These are phyloP conservation scores for Solanum aculeatissimum DNA, from an alignment of 305 asterid species.

Conservation along the genomic window DNA sequence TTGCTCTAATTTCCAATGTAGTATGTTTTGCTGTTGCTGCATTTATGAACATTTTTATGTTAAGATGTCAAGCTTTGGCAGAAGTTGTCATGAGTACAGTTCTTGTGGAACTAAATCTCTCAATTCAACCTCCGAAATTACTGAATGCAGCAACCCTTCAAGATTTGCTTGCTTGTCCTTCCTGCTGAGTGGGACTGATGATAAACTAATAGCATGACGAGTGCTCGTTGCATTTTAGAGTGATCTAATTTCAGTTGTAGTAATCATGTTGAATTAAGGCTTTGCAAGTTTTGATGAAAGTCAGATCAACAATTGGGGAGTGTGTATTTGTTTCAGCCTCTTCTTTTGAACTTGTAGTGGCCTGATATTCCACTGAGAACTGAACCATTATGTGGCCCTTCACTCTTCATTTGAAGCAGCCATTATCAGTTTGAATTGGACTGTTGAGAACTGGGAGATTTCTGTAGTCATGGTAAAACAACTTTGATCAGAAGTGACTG, in stretches of 20 bases:
- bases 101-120: background rate
- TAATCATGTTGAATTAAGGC: too few species aligned
- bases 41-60: too few species aligned
- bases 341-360: background rate
- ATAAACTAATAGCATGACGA: background rate
- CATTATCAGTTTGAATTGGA: background rate
- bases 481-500: background rate
- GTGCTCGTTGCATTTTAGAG: background rate
- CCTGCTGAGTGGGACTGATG: background rate
- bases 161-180: background rate
- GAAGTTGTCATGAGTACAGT: background rate
- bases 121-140: background rate
- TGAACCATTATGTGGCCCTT: background rate
- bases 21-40: background rate
- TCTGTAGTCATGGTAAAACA: background rate
- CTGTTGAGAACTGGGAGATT: background rate
- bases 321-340: background rate
- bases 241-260: background rate
- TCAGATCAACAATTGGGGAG: background rate
- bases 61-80: background rate
- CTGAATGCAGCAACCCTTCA: background rate
- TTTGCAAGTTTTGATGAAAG: background rate
- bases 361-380: background rate
- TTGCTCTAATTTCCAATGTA: background rate
- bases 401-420: background rate